Evolutionary conservation across 441 rosid genomes (phyloP).

Genomic region (Euphorbia corollata): DNA sequence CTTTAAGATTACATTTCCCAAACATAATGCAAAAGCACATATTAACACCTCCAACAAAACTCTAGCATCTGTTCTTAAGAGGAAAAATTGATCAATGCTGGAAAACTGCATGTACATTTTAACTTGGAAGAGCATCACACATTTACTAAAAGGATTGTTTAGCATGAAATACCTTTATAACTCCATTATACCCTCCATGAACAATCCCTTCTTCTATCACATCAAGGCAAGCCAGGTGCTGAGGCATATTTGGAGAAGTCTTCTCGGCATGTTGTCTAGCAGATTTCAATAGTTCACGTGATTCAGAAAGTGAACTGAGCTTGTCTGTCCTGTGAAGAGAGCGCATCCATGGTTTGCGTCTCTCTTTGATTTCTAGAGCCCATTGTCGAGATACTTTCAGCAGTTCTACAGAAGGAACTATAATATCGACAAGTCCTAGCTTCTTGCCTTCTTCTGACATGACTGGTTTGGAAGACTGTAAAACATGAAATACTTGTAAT

Average conservation of each 20-base stretch:
- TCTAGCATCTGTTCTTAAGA: conserved; percentile 13
- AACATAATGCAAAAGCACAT: conserved; percentile 3
- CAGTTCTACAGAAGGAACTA: conserved; percentile 68
- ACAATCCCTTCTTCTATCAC: conserved; percentile 84
- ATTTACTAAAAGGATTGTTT: conserved; percentile 5
- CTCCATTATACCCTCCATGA: conserved; percentile 87
- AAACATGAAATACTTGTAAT: conserved; percentile 8
- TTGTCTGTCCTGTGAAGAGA: conserved; percentile 83
- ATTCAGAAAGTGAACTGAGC: conserved; percentile 79
- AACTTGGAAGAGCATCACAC: conserved; percentile 2
- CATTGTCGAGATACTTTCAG: conserved; percentile 67
- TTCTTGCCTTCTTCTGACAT: conserved; percentile 76
- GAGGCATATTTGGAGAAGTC: conserved; percentile 76
- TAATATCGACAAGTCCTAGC: conserved; percentile 76
- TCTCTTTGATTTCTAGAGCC: conserved; percentile 72
- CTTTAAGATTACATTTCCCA: neutral
- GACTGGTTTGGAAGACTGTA: conserved; percentile 77
- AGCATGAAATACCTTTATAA: conserved; percentile 52
- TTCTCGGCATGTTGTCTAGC: conserved; percentile 66
- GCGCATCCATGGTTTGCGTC: conserved; percentile 75
- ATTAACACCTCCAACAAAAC: conserved; percentile 3
- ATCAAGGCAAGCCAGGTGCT: conserved; percentile 76
- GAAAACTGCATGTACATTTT: conserved; percentile 11
- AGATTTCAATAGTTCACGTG: conserved; percentile 48
- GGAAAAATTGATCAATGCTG: conserved; percentile 6